Percentiles rank a stretch among this genome's conserved stretches.
These are phyloP conservation scores for Sutorius eximius DNA, from an alignment of 1,284 basidiomycete species.

Conservation along the genomic window DNA sequence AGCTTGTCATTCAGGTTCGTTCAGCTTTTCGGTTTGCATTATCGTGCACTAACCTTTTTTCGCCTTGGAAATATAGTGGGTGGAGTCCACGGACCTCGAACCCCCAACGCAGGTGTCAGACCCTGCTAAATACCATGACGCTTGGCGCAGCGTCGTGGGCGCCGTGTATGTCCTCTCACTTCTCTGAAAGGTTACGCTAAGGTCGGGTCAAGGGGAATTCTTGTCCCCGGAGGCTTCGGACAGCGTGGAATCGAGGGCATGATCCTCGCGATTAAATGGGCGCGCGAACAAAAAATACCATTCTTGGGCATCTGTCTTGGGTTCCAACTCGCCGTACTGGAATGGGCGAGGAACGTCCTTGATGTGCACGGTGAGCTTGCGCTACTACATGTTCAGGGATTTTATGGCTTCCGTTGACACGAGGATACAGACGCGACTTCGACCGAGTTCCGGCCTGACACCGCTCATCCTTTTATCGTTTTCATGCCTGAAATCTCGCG, in stretches of 20 bases:
- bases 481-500: conserved; percentile 99
- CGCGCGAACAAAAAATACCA: conserved; percentile 91
- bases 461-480: conserved; percentile 78
- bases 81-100: conserved; percentile 95
- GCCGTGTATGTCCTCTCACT: conserved; percentile 59
- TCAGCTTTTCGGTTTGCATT: neutral
- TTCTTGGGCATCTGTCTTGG: conserved; percentile 98
- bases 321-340: conserved; percentile 96
- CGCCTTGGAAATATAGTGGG: conserved; percentile 64
- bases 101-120: conserved; percentile 72
- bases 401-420: conserved; percentile 10
- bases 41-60: conserved; percentile 4
- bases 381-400: neutral
- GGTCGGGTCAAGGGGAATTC: conserved; percentile 68
- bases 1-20: conserved; percentile 75
- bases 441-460: conserved; percentile 69
- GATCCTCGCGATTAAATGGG: conserved; percentile 96
- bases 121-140: conserved; percentile 93
- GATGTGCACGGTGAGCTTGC: conserved; percentile 59
- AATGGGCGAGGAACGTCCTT: conserved; percentile 90
- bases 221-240: conserved; percentile 96
- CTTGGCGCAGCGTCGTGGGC: conserved; percentile 91
- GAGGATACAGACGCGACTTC: conserved; percentile 77
- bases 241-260: conserved; percentile 94
- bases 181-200: conserved; percentile 12